Conservation (phyloP, 2,329 filamentous ascomycete genomes). For the Sclerotinia minor region DNA sequence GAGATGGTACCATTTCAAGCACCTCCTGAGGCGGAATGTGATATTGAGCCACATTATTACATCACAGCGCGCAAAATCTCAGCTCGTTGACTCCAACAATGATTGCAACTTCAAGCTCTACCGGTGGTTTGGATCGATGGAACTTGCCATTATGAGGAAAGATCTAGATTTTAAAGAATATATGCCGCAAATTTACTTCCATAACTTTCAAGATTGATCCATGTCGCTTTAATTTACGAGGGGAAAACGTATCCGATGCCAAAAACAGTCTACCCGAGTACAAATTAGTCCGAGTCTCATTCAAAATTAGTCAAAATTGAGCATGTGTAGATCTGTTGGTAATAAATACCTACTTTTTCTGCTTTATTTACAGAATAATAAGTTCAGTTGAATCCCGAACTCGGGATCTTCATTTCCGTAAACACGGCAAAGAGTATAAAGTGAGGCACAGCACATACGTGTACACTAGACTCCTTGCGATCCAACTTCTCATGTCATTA, state of each 20-base stretch:
- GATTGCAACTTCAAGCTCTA: neutral
- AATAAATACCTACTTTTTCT: too few species aligned
- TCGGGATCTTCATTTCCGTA: neutral
- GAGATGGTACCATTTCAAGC: constrained; percentile 4
- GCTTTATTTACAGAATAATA: neutral
- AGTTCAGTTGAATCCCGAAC: neutral
- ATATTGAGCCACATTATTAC: constrained; percentile 19
- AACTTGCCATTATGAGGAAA: neutral
- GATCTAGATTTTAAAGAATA: neutral
- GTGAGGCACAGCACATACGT: neutral
- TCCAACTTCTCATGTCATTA: neutral
- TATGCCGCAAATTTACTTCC: neutral
- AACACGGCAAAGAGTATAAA: neutral
- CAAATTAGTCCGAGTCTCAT: neutral
- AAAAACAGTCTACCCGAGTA: too few species aligned
- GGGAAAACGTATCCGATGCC: neutral
- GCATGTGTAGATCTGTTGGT: neutral
- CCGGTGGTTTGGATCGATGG: neutral
- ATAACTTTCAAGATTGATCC: neutral
- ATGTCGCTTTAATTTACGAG: neutral
- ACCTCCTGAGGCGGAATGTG: constrained; percentile 1
- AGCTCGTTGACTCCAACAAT: neutral
- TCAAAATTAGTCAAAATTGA: too few species aligned
- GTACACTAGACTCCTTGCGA: neutral
- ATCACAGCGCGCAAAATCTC: constrained; percentile 3